These are phyloP conservation scores for Paramarasmius palmivorus DNA, from an alignment of 1,284 basidiomycete species.

Conservation along the genomic window DNA sequence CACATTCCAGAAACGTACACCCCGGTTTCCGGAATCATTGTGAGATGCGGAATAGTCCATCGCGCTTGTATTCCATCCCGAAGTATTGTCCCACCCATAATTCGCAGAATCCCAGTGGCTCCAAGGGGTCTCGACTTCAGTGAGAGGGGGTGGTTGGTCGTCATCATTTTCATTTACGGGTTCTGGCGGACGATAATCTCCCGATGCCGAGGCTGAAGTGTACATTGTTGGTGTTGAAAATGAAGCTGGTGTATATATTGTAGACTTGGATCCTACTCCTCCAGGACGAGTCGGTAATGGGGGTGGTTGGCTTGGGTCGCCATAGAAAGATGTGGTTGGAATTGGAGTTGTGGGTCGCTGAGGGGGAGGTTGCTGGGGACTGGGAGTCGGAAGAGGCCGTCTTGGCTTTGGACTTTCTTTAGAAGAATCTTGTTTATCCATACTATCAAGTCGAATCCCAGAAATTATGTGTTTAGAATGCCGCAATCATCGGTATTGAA, in stretches of 20 bases:
- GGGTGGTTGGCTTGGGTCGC: constrained; percentile 25
- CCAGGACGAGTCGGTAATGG: constrained; percentile 36
- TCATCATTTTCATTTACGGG: constrained; percentile 27
- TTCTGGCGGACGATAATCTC: constrained; percentile 44
- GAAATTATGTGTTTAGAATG: background rate
- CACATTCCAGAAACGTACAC: constrained; percentile 15
- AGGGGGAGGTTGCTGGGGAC: constrained; percentile 42
- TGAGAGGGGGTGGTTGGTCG: constrained; percentile 6
- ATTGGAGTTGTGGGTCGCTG: constrained; percentile 44
- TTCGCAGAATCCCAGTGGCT: background rate
- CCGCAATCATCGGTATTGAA: too few relatives aligned
- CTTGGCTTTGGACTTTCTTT: constrained; percentile 14
- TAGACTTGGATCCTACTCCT: constrained; percentile 41
- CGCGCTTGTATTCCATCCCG: background rate
- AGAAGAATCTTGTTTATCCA: background rate
- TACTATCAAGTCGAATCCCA: background rate
- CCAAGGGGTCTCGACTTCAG: background rate
- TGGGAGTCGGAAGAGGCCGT: constrained; percentile 23
- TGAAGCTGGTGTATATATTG: constrained; percentile 32
- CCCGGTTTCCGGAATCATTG: constrained; percentile 14
- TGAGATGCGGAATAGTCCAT: background rate
- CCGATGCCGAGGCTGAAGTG: constrained; percentile 16
- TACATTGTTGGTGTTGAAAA: constrained; percentile 32
- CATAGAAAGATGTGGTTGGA: constrained; percentile 34
- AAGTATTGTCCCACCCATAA: background rate